Percentiles rank a stretch among this genome's conserved stretches.
These are phyloP conservation scores for Ananas comosus DNA, from an alignment of 176 grass and related monocot species.

Conservation along the genomic window DNA sequence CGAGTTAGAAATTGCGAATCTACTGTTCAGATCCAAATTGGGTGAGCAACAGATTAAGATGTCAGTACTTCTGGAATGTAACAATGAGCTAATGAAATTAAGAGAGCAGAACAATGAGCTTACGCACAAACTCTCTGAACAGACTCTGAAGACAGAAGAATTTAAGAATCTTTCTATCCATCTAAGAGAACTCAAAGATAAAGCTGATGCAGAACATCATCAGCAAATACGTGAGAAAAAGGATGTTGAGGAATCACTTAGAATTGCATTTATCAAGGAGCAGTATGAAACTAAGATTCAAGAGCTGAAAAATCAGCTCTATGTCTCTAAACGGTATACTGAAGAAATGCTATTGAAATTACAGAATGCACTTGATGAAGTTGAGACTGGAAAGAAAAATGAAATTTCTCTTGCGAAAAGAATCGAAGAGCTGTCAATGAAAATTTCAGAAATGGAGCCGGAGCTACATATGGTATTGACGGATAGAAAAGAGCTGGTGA, in stretches of 20 bases:
- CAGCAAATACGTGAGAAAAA: slow-evolving; percentile 37
- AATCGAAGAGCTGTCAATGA: slow-evolving; percentile 82
- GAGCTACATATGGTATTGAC: slow-evolving; percentile 58
- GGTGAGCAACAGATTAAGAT: slow-evolving; percentile 54
- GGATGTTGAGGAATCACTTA: slow-evolving; percentile 65
- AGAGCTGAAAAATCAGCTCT: slow-evolving; percentile 74
- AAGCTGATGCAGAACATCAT: slow-evolving; percentile 45
- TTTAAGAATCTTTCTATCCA: slow-evolving; percentile 81
- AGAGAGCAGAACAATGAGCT: slow-evolving; percentile 72
- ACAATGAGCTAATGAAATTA: slow-evolving; percentile 38
- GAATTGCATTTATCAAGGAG: slow-evolving; percentile 98
- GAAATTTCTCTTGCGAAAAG: slow-evolving; percentile 84
- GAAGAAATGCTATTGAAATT: slow-evolving; percentile 98
- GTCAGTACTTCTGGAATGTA: slow-evolving; percentile 46
- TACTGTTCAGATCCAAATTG: slow-evolving; percentile 70
- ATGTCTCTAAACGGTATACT: slow-evolving; percentile 75
- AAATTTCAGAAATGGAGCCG: slow-evolving; percentile 61
- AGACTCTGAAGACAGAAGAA: slow-evolving; percentile 83
- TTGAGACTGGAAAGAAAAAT: slow-evolving; percentile 78
- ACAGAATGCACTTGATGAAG: slow-evolving; percentile 87
- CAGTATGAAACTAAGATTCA: slow-evolving; percentile 96
- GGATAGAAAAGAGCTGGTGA: slow-evolving; percentile 82
- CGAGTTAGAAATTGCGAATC: slow-evolving; percentile 62
- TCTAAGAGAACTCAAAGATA: slow-evolving; percentile 84
- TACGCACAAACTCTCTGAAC: slow-evolving; percentile 64